Evolutionary conservation across 805 yeast genomes (phyloP).

Genomic region (Yarrowia sp.): DNA sequence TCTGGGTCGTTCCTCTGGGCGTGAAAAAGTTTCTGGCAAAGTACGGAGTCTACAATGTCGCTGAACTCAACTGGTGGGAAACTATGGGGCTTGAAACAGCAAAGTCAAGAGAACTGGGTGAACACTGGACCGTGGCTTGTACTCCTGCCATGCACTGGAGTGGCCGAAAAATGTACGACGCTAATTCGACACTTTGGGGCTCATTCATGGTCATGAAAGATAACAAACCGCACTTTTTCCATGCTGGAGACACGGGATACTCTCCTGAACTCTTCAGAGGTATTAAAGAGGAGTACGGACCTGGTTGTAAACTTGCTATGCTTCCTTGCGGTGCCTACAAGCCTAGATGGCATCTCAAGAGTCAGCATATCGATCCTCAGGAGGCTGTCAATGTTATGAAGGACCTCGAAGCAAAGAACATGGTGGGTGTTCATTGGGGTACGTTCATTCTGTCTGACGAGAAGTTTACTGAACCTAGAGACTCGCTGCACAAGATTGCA

Average conservation of each 20-base stretch:
- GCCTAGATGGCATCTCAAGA: constrained; percentile 90
- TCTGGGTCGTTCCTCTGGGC: constrained; percentile 90
- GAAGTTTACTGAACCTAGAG: constrained; percentile 79
- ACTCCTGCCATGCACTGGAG: constrained; percentile 95
- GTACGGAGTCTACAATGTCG: constrained; percentile 57
- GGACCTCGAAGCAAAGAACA: constrained; percentile 57
- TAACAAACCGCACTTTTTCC: constrained; percentile 72
- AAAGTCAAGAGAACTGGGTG: constrained; percentile 36
- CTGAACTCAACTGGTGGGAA: constrained; percentile 96
- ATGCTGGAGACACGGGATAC: constrained; percentile 95
- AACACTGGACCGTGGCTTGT: constrained; percentile 75
- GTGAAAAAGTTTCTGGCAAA: constrained; percentile 57
- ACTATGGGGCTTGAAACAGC: constrained; percentile 44
- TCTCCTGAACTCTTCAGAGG: constrained; percentile 65
- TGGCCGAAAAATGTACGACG: constrained; percentile 76
- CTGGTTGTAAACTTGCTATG: constrained; percentile 60
- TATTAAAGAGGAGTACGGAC: constrained; percentile 63
- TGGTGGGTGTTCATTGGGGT: constrained; percentile 96
- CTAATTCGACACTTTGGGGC: constrained; percentile 84
- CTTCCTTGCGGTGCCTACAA: constrained; percentile 94
- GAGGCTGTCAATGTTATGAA: constrained; percentile 70
- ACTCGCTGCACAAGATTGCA: constrained; percentile 53
- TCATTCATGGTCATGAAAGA: constrained; percentile 70
- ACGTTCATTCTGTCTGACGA: constrained; percentile 89
- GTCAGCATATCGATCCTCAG: constrained; percentile 80